A percentile compares a stretch with the other conserved stretches of the same genome.
Evolutionary conservation across 805 yeast species (phyloP).

Genomic region (Saturnispora kantuleensis): DNA sequence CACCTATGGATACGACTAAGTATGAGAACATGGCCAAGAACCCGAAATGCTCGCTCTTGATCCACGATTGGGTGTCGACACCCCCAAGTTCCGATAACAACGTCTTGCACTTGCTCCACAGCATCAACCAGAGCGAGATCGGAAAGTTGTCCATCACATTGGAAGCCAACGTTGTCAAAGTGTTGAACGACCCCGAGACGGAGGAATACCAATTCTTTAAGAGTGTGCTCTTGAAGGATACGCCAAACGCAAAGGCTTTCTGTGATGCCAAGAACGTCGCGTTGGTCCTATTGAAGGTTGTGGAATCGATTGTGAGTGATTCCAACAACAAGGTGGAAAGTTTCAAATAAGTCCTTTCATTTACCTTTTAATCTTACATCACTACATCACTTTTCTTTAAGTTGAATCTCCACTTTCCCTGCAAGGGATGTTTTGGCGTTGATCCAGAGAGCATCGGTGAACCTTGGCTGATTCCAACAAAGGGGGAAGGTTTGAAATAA

Average conservation of each 20-base stretch:
- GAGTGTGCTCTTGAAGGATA: constrained; percentile 46
- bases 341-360: constrained; percentile 6
- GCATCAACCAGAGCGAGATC: constrained; percentile 69
- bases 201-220: constrained; percentile 53
- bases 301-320: constrained; percentile 71
- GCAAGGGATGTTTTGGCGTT: no score
- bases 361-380: background rate
- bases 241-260: constrained; percentile 63
- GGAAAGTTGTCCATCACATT: constrained; percentile 77
- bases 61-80: constrained; percentile 81
- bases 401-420: no score
- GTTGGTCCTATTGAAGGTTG: constrained; percentile 54
- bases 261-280: constrained; percentile 55
- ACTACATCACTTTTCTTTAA: background rate
- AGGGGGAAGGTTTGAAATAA: no score
- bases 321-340: constrained; percentile 46
- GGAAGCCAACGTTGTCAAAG: constrained; percentile 52
- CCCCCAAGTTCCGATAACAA: constrained; percentile 18
- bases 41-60: constrained; percentile 69
- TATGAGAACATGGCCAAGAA: constrained; percentile 58
- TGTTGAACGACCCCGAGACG: constrained; percentile 33
- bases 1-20: constrained; percentile 64
- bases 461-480: no score
- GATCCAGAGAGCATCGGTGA: no score
- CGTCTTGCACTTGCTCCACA: constrained; percentile 54